Evolutionary conservation across 257 asterid species (phyloP).

Genomic region (Nicotiana attenuata): DNA sequence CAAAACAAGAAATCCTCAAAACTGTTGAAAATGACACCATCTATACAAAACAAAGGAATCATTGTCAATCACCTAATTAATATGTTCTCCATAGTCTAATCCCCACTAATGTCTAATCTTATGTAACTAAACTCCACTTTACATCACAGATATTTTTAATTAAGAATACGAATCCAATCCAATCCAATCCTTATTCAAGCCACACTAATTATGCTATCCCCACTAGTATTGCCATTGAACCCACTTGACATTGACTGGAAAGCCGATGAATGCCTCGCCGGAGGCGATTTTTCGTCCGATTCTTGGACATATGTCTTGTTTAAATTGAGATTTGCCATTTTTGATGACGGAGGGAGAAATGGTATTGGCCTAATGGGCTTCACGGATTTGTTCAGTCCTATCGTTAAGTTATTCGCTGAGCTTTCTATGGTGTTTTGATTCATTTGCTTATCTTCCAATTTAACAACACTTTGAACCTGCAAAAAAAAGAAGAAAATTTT

Average conservation of each 20-base stretch:
- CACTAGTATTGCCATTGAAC: slow-evolving; percentile 61
- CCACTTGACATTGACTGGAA: slow-evolving; percentile 56
- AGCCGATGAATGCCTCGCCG: slow-evolving; percentile 41
- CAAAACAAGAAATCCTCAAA: slow-evolving; percentile 15
- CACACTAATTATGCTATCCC: slow-evolving; percentile 86
- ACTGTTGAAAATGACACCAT: slow-evolving; percentile 25
- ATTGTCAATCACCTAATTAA: slow-evolving; percentile 26
- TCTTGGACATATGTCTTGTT: slow-evolving; percentile 31
- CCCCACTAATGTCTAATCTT: slow-evolving; percentile 28
- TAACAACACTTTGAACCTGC: slow-evolving; percentile 32
- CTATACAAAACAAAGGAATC: slow-evolving; percentile 28
- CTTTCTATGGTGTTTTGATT: slow-evolving; percentile 29
- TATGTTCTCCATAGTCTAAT: slow-evolving; percentile 13
- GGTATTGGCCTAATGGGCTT: slow-evolving; percentile 63
- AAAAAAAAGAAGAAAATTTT: slow-evolving; percentile 31
- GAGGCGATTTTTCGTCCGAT: slow-evolving; percentile 32
- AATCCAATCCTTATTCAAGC: slow-evolving; percentile 47
- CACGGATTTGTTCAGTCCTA: slow-evolving; percentile 45
- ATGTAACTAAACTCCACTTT: slow-evolving; percentile 16
- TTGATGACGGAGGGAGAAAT: slow-evolving; percentile 67
- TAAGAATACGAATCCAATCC: slow-evolving; percentile 2
- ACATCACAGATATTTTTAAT: slow-evolving; percentile 40
- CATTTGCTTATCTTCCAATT: slow-evolving; percentile 23
- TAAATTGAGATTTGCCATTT: slow-evolving; percentile 65
- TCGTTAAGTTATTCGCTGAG: slow-evolving; percentile 24